Percentiles rank a stretch among this genome's conserved stretches.
phyloP scores from a whole-genome alignment of 345 rosid species.

The Erodium maritimum region DNA sequence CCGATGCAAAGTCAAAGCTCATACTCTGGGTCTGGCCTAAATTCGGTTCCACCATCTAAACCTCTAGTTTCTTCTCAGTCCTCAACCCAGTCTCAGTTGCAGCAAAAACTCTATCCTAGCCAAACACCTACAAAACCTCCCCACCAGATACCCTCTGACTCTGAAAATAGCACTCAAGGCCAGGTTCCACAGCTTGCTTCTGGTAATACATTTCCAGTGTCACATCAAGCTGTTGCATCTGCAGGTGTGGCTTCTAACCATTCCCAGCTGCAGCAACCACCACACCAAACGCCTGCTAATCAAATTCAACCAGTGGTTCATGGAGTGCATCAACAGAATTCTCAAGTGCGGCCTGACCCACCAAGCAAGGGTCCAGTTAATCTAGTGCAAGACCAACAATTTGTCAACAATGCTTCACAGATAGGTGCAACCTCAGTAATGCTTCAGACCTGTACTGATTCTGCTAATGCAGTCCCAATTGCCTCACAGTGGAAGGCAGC shows the following conservation, averaged over 20 bases:
- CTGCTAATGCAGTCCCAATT: constrained; percentile 22
- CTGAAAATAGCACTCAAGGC: constrained; percentile 47
- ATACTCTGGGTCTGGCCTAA: constrained; percentile 41
- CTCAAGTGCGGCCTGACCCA: constrained; percentile 32
- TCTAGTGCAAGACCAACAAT: constrained; percentile 37
- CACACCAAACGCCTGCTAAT: constrained; percentile 21
- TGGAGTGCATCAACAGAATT: constrained; percentile 55
- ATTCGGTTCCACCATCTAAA: constrained; percentile 51
- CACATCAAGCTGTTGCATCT: constrained; percentile 40
- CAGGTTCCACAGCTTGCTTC: constrained; percentile 41
- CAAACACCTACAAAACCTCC: constrained; percentile 29
- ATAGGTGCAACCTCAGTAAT: constrained; percentile 19
- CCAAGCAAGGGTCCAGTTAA: constrained; percentile 48
- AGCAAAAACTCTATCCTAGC: constrained; percentile 44
- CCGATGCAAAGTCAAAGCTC: constrained; percentile 28
- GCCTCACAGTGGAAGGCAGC: constrained; percentile 36
- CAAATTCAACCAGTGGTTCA: constrained; percentile 42
- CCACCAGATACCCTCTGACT: constrained; percentile 53
- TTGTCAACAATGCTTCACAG: constrained; percentile 27
- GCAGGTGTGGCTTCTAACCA: constrained; percentile 24
- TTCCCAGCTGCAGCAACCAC: constrained; percentile 13
- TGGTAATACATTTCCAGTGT: constrained; percentile 26
- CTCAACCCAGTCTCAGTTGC: constrained; percentile 45
- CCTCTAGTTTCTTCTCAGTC: constrained; percentile 39
- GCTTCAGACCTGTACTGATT: constrained; percentile 37